Evolutionary conservation across 108 stramenopile species (phyloP).

Genomic region (Schizochytrium sp.): DNA sequence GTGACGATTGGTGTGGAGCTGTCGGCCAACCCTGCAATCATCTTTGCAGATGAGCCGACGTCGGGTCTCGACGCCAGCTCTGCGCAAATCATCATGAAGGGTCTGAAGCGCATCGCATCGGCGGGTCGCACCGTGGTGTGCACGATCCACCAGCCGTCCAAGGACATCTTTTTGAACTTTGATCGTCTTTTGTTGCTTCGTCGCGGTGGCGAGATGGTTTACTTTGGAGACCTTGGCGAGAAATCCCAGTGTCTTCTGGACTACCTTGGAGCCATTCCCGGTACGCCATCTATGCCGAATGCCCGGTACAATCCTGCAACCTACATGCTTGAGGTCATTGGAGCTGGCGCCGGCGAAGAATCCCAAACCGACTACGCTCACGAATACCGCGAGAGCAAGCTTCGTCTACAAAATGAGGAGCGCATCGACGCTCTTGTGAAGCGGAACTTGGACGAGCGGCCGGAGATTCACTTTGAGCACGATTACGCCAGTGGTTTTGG

Average conservation of each 20-base stretch:
- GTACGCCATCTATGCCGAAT: slow-evolving; percentile 20
- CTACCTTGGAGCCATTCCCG: slow-evolving; percentile 22
- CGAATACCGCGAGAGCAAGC: neutral
- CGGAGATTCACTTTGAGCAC: slow-evolving; percentile 19
- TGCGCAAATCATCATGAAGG: slow-evolving; percentile 54
- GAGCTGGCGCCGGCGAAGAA: slow-evolving; percentile 24
- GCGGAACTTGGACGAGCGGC: slow-evolving; percentile 6
- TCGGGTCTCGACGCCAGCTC: slow-evolving; percentile 61
- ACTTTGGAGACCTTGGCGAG: slow-evolving; percentile 66
- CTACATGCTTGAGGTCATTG: slow-evolving; percentile 70
- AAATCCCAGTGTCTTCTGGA: slow-evolving; percentile 50
- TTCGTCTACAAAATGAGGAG: neutral
- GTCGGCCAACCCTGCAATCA: slow-evolving; percentile 60
- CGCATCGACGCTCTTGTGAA: neutral
- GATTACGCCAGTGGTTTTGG: slow-evolving; percentile 18
- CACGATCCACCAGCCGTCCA: slow-evolving; percentile 79
- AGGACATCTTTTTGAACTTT: slow-evolving; percentile 65
- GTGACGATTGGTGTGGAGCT: slow-evolving; percentile 66
- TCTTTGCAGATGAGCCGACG: slow-evolving; percentile 61
- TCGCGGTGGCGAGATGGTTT: slow-evolving; percentile 69
- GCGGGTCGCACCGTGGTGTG: slow-evolving; percentile 59
- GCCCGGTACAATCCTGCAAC: slow-evolving; percentile 63
- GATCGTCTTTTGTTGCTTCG: slow-evolving; percentile 57
- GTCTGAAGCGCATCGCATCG: slow-evolving; percentile 35
- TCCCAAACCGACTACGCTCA: neutral